phyloP scores from a whole-genome alignment of 139 green algal species.

The Picochlorum sp. region DNA sequence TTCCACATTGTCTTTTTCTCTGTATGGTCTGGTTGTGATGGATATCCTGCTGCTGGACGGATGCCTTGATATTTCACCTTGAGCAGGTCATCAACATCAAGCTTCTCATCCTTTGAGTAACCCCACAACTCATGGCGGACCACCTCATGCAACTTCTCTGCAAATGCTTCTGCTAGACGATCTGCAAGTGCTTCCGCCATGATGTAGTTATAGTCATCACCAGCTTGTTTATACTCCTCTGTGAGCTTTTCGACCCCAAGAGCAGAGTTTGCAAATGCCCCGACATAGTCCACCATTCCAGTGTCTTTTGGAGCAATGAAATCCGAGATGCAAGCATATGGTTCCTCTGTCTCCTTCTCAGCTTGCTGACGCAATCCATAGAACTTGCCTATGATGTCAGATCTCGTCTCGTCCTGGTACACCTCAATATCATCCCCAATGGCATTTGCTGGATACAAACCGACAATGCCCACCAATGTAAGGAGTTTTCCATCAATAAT shows the following conservation, averaged over 20 bases:
- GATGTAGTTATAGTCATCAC: constrained; percentile 92
- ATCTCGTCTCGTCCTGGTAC: constrained; percentile 62
- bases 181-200: constrained; percentile 97
- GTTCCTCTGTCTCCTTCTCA: constrained; percentile 73
- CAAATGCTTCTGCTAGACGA: constrained; percentile 92
- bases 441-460: constrained; percentile 84
- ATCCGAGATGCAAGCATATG: constrained; percentile 89
- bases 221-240: constrained; percentile 57
- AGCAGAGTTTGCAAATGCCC: constrained; percentile 86
- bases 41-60: constrained; percentile 94
- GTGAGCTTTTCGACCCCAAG: constrained; percentile 84
- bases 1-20: constrained; percentile 97
- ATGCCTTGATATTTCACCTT: constrained; percentile 99
- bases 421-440: constrained; percentile 93
- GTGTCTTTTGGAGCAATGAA: constrained; percentile 87
- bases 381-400: constrained; percentile 41
- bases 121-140: constrained; percentile 87
- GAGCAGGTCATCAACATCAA: constrained; percentile 87
- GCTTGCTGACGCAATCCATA: constrained; percentile 74
- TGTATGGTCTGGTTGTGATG: constrained; percentile 96
- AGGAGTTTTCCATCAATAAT: constrained; percentile 83
- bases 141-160: constrained; percentile 90
- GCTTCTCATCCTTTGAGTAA: constrained; percentile 80
- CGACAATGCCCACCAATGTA: constrained; percentile 71
- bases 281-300: constrained; percentile 88